A percentile compares a stretch with the other conserved stretches of the same genome.
These are phyloP conservation scores for Candida suzukii DNA, from an alignment of 805 yeast genomes.

Conservation along the genomic window DNA sequence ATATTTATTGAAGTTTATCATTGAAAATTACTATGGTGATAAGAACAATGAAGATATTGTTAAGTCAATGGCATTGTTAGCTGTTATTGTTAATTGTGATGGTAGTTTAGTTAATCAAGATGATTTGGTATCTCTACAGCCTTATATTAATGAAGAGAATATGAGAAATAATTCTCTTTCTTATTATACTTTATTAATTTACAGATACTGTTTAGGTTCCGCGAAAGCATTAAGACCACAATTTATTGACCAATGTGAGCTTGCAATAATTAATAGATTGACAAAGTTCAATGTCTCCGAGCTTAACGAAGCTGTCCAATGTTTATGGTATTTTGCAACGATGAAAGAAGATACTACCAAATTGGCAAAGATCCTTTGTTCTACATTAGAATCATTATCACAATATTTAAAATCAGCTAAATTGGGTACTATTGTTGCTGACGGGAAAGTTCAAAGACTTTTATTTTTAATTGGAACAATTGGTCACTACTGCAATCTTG, in stretches of 20 bases:
- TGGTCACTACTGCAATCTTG: conserved; percentile 65
- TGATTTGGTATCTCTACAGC: conserved; percentile 58
- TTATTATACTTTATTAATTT: conserved; percentile 45
- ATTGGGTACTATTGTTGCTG: conserved; percentile 20
- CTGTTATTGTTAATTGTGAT: conserved; percentile 48
- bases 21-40: conserved; percentile 26
- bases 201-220: conserved; percentile 41
- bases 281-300: conserved; percentile 57
- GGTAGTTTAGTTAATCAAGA: conserved; percentile 54
- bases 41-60: conserved; percentile 21
- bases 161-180: conserved; percentile 33
- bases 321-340: conserved; percentile 50
- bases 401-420: conserved; percentile 32
- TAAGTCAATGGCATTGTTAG: conserved; percentile 40
- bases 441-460: conserved; percentile 45
- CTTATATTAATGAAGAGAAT: conserved; percentile 47
- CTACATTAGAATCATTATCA: conserved; percentile 46
- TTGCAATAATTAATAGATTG: conserved; percentile 43
- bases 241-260: conserved; percentile 43
- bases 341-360: conserved; percentile 38
- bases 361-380: conserved; percentile 55
- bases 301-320: conserved; percentile 67
- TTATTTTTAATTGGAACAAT: conserved; percentile 61
- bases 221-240: conserved; percentile 39
- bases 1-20: conserved; percentile 27